These are phyloP conservation scores for Cordyceps cateniannulata DNA, from an alignment of 2,329 filamentous ascomycete genomes.

Conservation along the genomic window DNA sequence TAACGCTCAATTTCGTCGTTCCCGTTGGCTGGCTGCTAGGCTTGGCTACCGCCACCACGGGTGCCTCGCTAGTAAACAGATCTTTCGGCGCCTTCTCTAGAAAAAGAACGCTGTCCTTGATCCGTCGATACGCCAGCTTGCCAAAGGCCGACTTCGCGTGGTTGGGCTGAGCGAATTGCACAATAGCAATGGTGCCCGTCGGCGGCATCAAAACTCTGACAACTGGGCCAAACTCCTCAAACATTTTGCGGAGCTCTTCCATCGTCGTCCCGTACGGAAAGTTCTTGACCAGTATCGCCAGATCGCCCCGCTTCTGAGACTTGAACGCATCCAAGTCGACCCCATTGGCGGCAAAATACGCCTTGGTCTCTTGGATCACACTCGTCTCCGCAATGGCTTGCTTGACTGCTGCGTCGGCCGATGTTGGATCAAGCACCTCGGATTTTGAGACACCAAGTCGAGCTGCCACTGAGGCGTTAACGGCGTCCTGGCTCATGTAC, in stretches of 20 bases:
- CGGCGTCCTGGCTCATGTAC: conserved; percentile 96
- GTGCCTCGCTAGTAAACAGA: conserved; percentile 49
- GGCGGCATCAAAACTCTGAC: conserved; percentile 85
- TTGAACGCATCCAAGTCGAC: conserved; percentile 92
- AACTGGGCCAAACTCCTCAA: conserved; percentile 80
- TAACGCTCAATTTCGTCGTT: conserved; percentile 58
- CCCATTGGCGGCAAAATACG: conserved; percentile 81
- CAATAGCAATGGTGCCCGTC: conserved; percentile 85
- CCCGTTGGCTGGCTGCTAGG: conserved; percentile 32
- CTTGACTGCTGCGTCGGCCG: conserved; percentile 87
- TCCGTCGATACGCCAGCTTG: conserved; percentile 77
- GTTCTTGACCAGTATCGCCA: conserved; percentile 87
- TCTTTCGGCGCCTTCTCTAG: conserved; percentile 88
- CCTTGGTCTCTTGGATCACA: conserved; percentile 91
- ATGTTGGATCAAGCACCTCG: conserved; percentile 90
- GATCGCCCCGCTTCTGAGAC: conserved; percentile 74
- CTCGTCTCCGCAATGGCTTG: conserved; percentile 96
- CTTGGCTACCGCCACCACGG: conserved; percentile 17
- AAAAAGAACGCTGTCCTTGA: conserved; percentile 87
- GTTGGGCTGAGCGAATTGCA: conserved; percentile 74
- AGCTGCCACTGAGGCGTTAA: conserved; percentile 82
- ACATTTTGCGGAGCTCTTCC: conserved; percentile 72
- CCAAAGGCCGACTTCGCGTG: conserved; percentile 80
- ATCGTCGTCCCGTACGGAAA: conserved; percentile 77
- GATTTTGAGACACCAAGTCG: conserved; percentile 86